Evolutionary conservation across 73 alveolate genomes (phyloP).

Genomic region (Paramecium caudatum): DNA sequence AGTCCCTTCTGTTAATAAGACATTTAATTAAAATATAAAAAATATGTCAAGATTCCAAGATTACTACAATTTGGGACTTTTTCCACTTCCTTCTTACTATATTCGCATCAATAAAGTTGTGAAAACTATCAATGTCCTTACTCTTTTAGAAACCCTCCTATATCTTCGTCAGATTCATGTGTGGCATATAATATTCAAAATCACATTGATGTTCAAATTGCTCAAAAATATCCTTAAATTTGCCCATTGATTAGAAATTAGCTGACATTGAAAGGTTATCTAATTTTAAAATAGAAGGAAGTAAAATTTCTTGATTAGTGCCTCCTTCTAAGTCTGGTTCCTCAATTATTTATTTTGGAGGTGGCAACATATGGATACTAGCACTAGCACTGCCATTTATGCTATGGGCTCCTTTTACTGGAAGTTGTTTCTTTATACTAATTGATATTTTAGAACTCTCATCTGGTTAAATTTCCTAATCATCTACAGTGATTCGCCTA

Average conservation of each 20-base stretch:
- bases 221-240: not conserved
- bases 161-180: slow-evolving; percentile 21
- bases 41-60: not conserved
- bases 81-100: slow-evolving; percentile 13
- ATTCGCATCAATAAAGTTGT: not conserved
- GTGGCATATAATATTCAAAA: slow-evolving; percentile 16
- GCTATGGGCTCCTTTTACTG: not conserved
- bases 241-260: not conserved
- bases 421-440: not conserved
- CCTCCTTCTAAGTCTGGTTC: too few species aligned
- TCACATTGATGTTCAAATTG: not conserved
- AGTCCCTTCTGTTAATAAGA: slow-evolving; percentile 20
- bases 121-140: not conserved
- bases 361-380: too few species aligned
- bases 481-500: not conserved
- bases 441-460: slow-evolving; percentile 1
- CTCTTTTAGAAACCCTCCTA: not conserved
- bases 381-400: too few species aligned
- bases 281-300: too few species aligned
- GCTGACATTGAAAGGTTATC: too few species aligned
- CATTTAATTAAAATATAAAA: not conserved
- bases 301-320: too few species aligned
- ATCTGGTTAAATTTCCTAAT: not conserved
- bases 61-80: slow-evolving; percentile 7
- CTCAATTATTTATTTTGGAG: too few species aligned